Evolutionary conservation across 116 monocot species (phyloP), one percentile per base, ranked within the genome.

Genomic region (Zostera marina): DNA sequence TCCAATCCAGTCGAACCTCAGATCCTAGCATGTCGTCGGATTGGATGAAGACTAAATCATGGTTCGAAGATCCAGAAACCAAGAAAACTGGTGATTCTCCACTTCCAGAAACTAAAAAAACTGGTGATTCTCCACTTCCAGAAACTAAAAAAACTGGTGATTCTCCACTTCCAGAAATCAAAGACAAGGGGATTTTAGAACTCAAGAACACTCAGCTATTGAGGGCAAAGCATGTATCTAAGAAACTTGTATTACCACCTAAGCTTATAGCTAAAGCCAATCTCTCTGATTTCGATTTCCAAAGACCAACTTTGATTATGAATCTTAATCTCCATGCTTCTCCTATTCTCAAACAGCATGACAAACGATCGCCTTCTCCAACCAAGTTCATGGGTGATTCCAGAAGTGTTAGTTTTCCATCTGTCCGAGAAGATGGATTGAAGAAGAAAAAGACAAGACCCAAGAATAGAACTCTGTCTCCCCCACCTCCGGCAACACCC

Each of bases 391-490:
- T 53, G 44, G 23, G 44, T 55, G 23, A 23, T 25, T 43, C 23
- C 11, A 44, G 22, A 38, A 47, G 44, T 42, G 4, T 38, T 10
- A 48, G 22, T 24, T 15, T 15, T 13, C 2, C 22, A 24, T 8
- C 14, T 1, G 14, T 44, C 9, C 8, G 3, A 8, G 38, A 39
- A 3, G 20, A 19, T 10, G 13, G 32, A 32, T 1, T 1, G 32
- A 32, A 32, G 32, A 32, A 32, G 32, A 32, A n/a, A 16, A 68
- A 23, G 8, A 7, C 54, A 13, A 76, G 58, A 49, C 56, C 60
- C 38, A 78, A 75, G 41, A 62, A 64, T 42, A 77, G 92, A 42
- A 76, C 86, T 26, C 7, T 63, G 25, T 98, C 90, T 8, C 98
- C 90, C 11, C 98, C 90, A 17, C 65, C 79, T 52, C 98, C 83